Conservation (phyloP, 768 basidiomycete species). For the Suillus paluster region DNA sequence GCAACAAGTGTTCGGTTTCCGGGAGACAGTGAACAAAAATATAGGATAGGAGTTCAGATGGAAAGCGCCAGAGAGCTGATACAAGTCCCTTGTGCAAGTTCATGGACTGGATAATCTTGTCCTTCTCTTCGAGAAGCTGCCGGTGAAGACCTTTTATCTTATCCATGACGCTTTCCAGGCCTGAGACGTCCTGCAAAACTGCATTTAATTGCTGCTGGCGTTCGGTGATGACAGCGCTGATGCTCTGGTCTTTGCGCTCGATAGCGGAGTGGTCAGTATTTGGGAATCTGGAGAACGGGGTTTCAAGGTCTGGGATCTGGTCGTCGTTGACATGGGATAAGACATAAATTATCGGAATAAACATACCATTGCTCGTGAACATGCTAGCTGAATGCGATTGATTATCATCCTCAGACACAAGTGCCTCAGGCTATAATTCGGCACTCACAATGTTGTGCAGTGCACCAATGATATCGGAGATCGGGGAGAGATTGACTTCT, state of each 20-base stretch:
- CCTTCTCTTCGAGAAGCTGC: background rate
- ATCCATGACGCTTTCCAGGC: background rate
- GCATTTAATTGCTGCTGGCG: background rate
- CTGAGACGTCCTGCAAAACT: background rate
- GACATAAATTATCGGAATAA: background rate
- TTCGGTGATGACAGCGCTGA: background rate
- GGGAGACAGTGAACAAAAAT: background rate
- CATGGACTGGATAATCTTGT: background rate
- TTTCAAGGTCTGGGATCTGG: background rate
- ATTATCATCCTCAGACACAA: background rate
- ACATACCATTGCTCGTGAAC: background rate
- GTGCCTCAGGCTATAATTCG: background rate
- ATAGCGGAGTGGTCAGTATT: background rate
- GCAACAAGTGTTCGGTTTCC: constrained; percentile 1
- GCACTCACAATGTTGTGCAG: background rate
- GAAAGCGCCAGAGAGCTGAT: background rate
- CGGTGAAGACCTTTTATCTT: background rate
- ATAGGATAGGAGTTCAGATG: background rate
- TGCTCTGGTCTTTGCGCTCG: background rate
- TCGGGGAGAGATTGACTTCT: background rate
- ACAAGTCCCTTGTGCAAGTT: background rate
- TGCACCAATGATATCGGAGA: background rate
- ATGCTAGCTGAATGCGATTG: background rate
- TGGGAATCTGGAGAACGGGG: background rate
- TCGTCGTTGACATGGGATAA: background rate